A percentile compares a stretch with the other conserved stretches of the same genome.
phyloP scores from a whole-genome alignment of 495 filamentous ascomycete species.

The Xylaria bambusicola region DNA sequence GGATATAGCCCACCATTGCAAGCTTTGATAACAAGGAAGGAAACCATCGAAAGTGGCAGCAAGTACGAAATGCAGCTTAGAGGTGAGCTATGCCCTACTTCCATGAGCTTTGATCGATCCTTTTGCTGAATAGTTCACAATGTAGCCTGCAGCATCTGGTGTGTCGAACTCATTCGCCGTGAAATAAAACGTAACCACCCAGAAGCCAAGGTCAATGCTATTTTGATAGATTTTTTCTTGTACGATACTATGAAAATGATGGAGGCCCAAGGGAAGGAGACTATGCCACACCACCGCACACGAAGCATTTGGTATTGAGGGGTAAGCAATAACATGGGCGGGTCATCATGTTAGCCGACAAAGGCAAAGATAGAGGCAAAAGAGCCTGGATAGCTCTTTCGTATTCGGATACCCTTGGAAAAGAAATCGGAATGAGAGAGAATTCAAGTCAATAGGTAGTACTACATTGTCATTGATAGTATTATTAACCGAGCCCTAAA shows the following conservation, averaged over 20 bases:
- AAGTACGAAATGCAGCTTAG: slow-evolving; percentile 87
- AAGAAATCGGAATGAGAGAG: neutral
- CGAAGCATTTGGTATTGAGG: slow-evolving; percentile 92
- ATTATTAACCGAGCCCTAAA: slow-evolving; percentile 16
- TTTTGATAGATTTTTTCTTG: slow-evolving; percentile 93
- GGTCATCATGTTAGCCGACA: neutral
- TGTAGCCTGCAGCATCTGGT: slow-evolving; percentile 82
- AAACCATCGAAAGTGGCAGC: slow-evolving; percentile 68
- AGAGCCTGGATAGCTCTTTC: neutral
- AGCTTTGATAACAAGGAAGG: slow-evolving; percentile 61
- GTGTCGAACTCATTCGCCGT: slow-evolving; percentile 82
- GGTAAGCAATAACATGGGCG: neutral
- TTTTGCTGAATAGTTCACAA: neutral
- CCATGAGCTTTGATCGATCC: neutral
- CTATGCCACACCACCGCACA: slow-evolving; percentile 87
- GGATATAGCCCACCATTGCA: slow-evolving; percentile 79
- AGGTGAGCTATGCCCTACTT: slow-evolving; percentile 50
- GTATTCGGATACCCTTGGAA: neutral
- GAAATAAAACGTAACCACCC: slow-evolving; percentile 77
- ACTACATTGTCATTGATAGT: slow-evolving; percentile 7
- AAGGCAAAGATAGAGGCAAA: too few relatives aligned
- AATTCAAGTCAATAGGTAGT: neutral
- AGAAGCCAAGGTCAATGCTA: slow-evolving; percentile 74
- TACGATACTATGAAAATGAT: slow-evolving; percentile 90
- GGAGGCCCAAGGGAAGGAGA: slow-evolving; percentile 61